Evolutionary conservation across 2,329 filamentous ascomycete species (phyloP), one percentile per base, ranked within the genome.

Genomic region (Botrytis fabae): DNA sequence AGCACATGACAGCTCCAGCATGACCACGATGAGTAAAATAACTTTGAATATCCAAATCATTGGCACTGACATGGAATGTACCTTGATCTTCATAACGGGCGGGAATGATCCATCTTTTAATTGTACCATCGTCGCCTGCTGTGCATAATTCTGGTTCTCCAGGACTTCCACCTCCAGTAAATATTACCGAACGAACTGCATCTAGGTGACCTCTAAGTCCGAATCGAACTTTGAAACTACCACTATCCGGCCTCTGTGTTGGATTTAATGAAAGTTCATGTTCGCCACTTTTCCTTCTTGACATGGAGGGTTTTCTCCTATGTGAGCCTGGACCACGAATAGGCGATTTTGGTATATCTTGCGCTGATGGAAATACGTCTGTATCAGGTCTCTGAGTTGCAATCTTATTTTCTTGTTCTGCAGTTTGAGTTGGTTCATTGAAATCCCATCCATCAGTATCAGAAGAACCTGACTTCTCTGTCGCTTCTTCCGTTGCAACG

Each of bases 71-170:
- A 65, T 79, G 83, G 77, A 83, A 89, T 81, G 80, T 84, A 78
- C 77, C 85, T 82, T 87, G 88, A 70, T 84, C 88, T 72, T 92
- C 92, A 76, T 95, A 92, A 60, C 93, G 91, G 28, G 89, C 89
- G 16, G 96, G 96, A 74, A 99, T 94, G 79, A 97, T 95, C 91
- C 97, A 99, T 70, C 96, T 90, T 83, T 99, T 99, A 81, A 99
- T 93, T 78, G 95, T 92, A 73, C 95, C 95, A 81, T 99, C 96
- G 79, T 99, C 96, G 72, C 95, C 94, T 68, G 93, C 94, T 4
- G 95, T 99, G 83, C 95, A 98, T 71, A 99, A 95, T 82, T 99
- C 96, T 2, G 96, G 96, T 81, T 99, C 96, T 5, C 93, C 94
- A 5, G 95, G 95, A 79, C 94, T 98, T 75, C 96, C 96, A 60